Conservation (phyloP, 768 basidiomycete genomes). For the Amylocystis lapponica region DNA sequence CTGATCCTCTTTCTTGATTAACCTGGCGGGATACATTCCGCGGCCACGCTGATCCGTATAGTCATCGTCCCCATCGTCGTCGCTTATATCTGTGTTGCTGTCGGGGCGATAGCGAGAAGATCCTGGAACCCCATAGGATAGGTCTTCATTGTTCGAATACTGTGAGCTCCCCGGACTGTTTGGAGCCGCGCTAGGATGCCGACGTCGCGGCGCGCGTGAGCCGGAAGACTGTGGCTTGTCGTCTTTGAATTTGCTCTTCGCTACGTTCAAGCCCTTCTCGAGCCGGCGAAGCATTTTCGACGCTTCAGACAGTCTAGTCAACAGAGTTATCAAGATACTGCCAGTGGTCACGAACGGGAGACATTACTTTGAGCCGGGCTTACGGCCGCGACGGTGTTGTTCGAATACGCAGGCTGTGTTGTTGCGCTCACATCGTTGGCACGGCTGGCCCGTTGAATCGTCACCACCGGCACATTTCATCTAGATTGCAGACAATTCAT, state of each 20-base stretch:
- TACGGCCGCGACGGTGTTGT: conserved; percentile 83
- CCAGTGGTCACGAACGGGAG: conserved; percentile 1
- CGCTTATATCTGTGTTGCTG: conserved; percentile 27
- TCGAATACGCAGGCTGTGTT: conserved; percentile 80
- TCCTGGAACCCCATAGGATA: conserved; percentile 45
- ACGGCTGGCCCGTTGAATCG: conserved; percentile 64
- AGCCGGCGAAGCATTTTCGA: conserved; percentile 85
- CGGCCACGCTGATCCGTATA: conserved; percentile 57
- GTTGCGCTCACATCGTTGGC: conserved; percentile 80
- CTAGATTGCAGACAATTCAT: conserved; percentile 32
- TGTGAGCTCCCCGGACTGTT: conserved; percentile 24
- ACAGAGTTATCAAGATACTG: background rate
- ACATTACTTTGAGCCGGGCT: conserved; percentile 82
- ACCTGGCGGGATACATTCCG: conserved; percentile 63
- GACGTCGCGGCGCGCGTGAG: conserved; percentile 20
- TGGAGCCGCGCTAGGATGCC: conserved; percentile 9
- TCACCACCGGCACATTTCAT: conserved; percentile 93
- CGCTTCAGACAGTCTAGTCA: conserved; percentile 70
- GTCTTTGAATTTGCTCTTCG: conserved; percentile 60
- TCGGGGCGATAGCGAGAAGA: conserved; percentile 14
- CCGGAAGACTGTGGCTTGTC: conserved; percentile 34
- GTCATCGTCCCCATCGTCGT: conserved; percentile 65
- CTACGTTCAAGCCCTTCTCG: conserved; percentile 75
- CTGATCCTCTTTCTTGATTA: conserved; percentile 66
- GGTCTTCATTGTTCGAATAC: conserved; percentile 39